Base-by-base conservation (phyloP, 768 basidiomycete species). In the Termitomyces titanicus region DNA sequence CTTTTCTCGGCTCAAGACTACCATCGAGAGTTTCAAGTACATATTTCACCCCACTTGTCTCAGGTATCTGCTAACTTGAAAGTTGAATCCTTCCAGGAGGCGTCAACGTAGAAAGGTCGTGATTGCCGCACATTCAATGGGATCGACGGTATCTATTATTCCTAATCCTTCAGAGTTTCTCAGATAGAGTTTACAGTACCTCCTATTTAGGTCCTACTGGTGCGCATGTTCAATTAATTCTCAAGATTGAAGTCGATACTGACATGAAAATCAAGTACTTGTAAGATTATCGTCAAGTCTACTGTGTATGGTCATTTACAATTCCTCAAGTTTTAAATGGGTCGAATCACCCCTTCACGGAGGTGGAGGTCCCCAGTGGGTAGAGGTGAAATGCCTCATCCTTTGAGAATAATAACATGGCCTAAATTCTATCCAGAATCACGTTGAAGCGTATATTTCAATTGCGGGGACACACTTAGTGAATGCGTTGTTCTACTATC, bases 401-500 rank as follows among this genome's bases (percentile, higher is more conserved):
- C 45, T 25, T 39, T 45, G 39, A 12, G 35, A 29, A 39, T 2
- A 12, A 40, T 20, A 4, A 31, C n/a, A 40, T 34, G 0, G 46
- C 56, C 20, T 15, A 47, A 53, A 5, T 22, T 10, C 12, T 31
- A 3, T 40, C 22, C 45, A 92, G 88, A 80, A 88, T 54, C 87
- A 99, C 68, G 81, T 99, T 46, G 91, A 94, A 67, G 81, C 89
- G 0, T 88, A 89, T 64, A 79, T 95, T 27, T 83, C 88, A 54
- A 83, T 98, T 53, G 92, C 85, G 2, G 95, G 95, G 0, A 90
- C 95, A 3, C 85, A 95, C 71, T 73, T 95, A 57, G 94, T 88
- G 61, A 56, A 29, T 15, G 49, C 42, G 22, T 38, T 12, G 13
- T 24, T 54, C 33, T 2, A 12, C 33, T 2, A 12, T 34, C 31